A percentile compares a stretch with the other conserved stretches of the same genome.
These are phyloP conservation scores for Pyrenophora graminea DNA, from an alignment of 2,329 filamentous ascomycete genomes.

Conservation along the genomic window DNA sequence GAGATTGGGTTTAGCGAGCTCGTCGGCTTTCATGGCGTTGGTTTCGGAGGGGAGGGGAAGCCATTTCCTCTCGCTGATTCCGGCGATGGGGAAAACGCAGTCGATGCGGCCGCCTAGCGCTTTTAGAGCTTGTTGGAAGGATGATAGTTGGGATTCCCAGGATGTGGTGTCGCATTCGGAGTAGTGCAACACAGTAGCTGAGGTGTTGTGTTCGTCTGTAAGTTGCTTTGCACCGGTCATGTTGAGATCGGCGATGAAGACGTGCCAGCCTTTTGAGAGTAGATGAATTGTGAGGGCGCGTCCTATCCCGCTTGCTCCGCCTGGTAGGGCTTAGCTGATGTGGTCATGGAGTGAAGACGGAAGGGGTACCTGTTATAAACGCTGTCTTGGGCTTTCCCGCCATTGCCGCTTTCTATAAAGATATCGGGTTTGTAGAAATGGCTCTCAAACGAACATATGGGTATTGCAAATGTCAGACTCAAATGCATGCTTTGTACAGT, in stretches of 20 bases:
- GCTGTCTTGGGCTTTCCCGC: slow-evolving; percentile 9
- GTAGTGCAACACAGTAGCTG: slow-evolving; percentile 19
- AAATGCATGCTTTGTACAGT: not conserved
- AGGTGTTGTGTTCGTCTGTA: slow-evolving; percentile 22
- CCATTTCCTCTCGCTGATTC: slow-evolving; percentile 48
- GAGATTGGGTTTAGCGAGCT: slow-evolving; percentile 48
- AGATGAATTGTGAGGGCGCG: slow-evolving; percentile 39
- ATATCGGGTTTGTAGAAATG: not conserved
- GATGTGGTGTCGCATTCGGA: slow-evolving; percentile 39
- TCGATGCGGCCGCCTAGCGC: slow-evolving; percentile 46
- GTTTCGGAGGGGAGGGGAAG: slow-evolving; percentile 25
- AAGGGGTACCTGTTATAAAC: slow-evolving; percentile 18
- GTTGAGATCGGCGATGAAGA: slow-evolving; percentile 54
- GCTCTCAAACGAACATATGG: too few relatives aligned
- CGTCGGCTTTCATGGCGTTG: slow-evolving; percentile 19
- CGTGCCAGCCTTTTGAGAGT: slow-evolving; percentile 47
- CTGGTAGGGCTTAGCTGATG: slow-evolving; percentile 3
- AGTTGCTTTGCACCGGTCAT: slow-evolving; percentile 30
- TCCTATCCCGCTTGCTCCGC: slow-evolving; percentile 42
- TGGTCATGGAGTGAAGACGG: not conserved
- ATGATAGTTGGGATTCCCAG: slow-evolving; percentile 46
- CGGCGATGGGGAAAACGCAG: slow-evolving; percentile 49
- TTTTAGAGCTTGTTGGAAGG: slow-evolving; percentile 44
- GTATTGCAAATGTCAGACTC: too few relatives aligned
- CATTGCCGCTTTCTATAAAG: not conserved